phyloP scores from a whole-genome alignment of 805 yeast species.

The Saccharomycopsis lassenensis region DNA sequence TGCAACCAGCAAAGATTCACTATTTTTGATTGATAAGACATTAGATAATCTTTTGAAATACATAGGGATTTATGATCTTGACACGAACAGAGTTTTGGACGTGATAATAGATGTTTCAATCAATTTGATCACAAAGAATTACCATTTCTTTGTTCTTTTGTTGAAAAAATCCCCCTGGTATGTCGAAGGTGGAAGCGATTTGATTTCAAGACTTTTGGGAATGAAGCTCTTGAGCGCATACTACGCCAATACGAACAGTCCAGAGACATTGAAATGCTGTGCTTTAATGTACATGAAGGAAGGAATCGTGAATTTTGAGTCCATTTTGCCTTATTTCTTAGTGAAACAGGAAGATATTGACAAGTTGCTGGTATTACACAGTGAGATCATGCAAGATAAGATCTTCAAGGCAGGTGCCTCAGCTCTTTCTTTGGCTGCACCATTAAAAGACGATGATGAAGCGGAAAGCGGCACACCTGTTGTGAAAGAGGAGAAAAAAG shows the following conservation, averaged over 20 bases:
- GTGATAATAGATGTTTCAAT: constrained; percentile 44
- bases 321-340: constrained; percentile 43
- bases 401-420: constrained; percentile 55
- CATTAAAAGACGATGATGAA: constrained; percentile 58
- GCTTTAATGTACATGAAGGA: constrained; percentile 51
- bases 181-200: constrained; percentile 41
- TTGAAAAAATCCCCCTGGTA: constrained; percentile 55
- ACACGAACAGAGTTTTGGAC: constrained; percentile 60
- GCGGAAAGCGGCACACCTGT: constrained; percentile 23
- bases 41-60: constrained; percentile 40
- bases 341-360: constrained; percentile 42
- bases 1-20: constrained; percentile 30
- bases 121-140: constrained; percentile 32
- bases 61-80: constrained; percentile 68
- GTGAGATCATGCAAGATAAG: constrained; percentile 39
- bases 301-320: constrained; percentile 54
- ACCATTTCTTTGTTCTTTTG: constrained; percentile 37
- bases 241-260: constrained; percentile 25
- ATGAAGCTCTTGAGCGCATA: constrained; percentile 28
- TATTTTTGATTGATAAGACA: constrained; percentile 32
- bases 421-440: constrained; percentile 83
- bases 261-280: constrained; percentile 35
- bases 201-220: constrained; percentile 46
- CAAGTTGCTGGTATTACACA: constrained; percentile 32
- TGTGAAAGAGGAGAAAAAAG: constrained; percentile 8